Percentiles rank a stretch among this genome's conserved stretches.
phyloP scores from a whole-genome alignment of 2,329 filamentous ascomycete species.

The Exophiala alcalophila region DNA sequence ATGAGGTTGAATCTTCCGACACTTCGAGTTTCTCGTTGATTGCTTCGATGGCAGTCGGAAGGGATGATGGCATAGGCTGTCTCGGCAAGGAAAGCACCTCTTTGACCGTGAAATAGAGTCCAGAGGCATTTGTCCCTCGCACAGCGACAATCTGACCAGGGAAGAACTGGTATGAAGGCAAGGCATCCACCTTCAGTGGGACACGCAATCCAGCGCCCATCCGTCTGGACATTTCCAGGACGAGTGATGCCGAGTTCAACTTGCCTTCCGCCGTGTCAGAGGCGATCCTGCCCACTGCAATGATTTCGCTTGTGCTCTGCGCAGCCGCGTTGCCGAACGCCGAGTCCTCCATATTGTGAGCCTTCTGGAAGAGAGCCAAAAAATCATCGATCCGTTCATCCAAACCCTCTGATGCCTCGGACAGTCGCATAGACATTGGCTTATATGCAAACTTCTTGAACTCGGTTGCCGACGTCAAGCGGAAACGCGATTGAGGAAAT shows the following conservation, averaged over 20 bases:
- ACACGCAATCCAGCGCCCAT: slow-evolving; percentile 80
- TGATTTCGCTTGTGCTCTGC: slow-evolving; percentile 79
- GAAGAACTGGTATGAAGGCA: slow-evolving; percentile 77
- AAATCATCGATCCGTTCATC: slow-evolving; percentile 96
- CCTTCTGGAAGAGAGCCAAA: slow-evolving; percentile 65
- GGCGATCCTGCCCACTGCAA: slow-evolving; percentile 87
- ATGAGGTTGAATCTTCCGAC: slow-evolving; percentile 54
- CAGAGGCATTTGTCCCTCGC: slow-evolving; percentile 80
- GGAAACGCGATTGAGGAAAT: slow-evolving; percentile 73
- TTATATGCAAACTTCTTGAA: slow-evolving; percentile 89
- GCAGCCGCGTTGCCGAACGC: slow-evolving; percentile 83
- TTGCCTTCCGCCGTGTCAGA: slow-evolving; percentile 84
- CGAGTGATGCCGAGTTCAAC: slow-evolving; percentile 77
- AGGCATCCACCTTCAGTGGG: slow-evolving; percentile 69
- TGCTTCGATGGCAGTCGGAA: slow-evolving; percentile 60
- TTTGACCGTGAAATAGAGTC: slow-evolving; percentile 74
- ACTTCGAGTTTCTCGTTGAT: slow-evolving; percentile 68
- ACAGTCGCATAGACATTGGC: slow-evolving; percentile 90
- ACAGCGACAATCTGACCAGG: slow-evolving; percentile 91
- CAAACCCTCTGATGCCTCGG: slow-evolving; percentile 85
- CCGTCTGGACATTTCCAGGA: slow-evolving; percentile 82
- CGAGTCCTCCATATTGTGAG: slow-evolving; percentile 72
- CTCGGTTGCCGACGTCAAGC: slow-evolving; percentile 80
- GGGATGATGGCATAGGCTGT: slow-evolving; percentile 70
- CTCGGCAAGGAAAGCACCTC: slow-evolving; percentile 74